These are phyloP conservation scores for Venturia pyrina DNA, from an alignment of 2,329 filamentous ascomycete genomes.

Conservation along the genomic window DNA sequence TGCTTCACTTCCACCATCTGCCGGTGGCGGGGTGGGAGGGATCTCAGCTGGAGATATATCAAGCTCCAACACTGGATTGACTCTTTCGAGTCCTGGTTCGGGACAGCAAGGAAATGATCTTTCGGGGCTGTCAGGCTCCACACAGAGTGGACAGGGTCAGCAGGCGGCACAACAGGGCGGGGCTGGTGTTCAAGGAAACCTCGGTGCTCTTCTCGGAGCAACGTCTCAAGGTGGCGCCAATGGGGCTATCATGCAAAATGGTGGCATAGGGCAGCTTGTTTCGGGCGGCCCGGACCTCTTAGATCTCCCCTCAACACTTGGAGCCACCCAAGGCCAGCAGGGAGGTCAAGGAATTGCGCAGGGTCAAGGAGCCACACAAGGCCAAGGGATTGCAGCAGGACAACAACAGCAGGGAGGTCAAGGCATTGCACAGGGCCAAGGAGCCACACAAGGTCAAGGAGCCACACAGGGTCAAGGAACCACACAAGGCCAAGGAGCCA, in stretches of 20 bases:
- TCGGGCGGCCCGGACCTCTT: neutral
- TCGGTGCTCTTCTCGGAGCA: neutral
- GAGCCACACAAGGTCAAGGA: neutral
- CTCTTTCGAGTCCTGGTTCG: neutral
- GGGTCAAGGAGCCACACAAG: neutral
- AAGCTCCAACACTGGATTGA: neutral
- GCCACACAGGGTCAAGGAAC: too few relatives aligned
- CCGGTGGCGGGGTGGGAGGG: neutral
- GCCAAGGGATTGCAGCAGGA: neutral
- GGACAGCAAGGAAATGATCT: neutral
- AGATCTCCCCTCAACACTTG: neutral
- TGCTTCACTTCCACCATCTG: neutral
- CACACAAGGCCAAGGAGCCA: neutral
- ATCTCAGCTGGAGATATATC: constrained; percentile 1
- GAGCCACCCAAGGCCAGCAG: neutral
- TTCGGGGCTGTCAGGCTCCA: neutral
- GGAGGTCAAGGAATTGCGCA: neutral
- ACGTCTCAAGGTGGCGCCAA: neutral
- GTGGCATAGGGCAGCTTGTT: neutral
- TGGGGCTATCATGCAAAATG: neutral
- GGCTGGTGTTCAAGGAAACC: neutral
- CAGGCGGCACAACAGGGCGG: neutral
- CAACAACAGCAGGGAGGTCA: neutral
- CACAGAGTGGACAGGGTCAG: neutral
- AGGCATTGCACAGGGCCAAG: neutral